Base-by-base conservation (phyloP, 2,329 filamentous ascomycete genomes). In the Epichloe sibirici region DNA sequence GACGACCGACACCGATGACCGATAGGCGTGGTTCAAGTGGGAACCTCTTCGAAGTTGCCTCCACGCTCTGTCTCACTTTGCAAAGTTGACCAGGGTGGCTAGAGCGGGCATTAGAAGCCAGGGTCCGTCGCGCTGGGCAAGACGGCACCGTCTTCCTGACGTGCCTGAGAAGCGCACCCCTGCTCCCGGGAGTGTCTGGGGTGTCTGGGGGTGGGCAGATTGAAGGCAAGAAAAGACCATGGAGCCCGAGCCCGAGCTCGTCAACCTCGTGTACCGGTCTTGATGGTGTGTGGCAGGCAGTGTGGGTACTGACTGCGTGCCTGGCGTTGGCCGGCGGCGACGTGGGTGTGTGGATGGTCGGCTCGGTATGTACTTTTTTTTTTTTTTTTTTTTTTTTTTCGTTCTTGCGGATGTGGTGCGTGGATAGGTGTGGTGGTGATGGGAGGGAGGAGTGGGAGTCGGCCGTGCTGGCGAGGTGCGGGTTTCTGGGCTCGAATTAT, bases 31-130 rank as follows among this genome's bases (percentile, higher is more conserved):
- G 53, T 51, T 48, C 55, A 53, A 57, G 57, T 59, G 56, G 56
- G 50, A 54, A 56, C 57, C 35, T 51, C 48, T 52, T 43, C 48
- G 42, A 48, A 48, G 52, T 52, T 52, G 57, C 55, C 56, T 54
- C 57, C 69, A 69, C 69, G 70, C 68, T 64, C 9, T 74, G 73
- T 76, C 74, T 78, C 74, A 76, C 73, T 74, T 74, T 71, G 66
- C 45, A 40, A 70, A 70, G 67, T 65, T 69, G 72, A 72, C 73
- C 57, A 57, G 57, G 60, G 57, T 55, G 49, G 54, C 53, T 55
- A 55, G 51, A 57, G 55, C 57, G 57, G 54, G 51, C 51, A 51
- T 31, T 42, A 54, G 31, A 45, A 34, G 55, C 53, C 39, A 55
- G 56, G 57, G 50, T 55, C 53, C 42, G 54, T 53, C 17, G 45